phyloP scores from a whole-genome alignment of 257 asterid genomes.

The Solanum bulbocastanum region DNA sequence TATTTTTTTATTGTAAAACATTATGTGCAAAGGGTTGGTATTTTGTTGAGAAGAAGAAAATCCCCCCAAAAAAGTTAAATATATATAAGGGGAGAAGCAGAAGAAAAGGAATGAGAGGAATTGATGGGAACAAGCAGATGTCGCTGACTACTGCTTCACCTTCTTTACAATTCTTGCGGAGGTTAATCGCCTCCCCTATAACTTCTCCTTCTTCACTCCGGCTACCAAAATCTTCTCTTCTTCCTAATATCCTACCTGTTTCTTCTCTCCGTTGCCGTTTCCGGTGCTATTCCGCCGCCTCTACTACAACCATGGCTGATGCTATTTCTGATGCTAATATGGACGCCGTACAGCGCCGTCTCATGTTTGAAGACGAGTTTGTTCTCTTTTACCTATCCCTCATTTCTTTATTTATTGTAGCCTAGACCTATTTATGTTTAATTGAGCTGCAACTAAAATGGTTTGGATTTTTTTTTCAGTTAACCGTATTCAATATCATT shows the following conservation, averaged over 20 bases:
- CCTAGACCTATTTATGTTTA: too few relatives aligned
- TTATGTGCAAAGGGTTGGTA: too few relatives aligned
- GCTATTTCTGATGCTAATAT: constrained; percentile 53
- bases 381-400: background rate
- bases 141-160: constrained; percentile 3
- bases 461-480: background rate
- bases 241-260: background rate
- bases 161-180: constrained; percentile 9
- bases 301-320: constrained; percentile 41
- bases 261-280: background rate
- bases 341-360: constrained; percentile 96
- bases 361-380: constrained; percentile 96
- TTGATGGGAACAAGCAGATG: constrained; percentile 1
- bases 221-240: background rate
- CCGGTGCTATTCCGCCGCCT: constrained; percentile 9
- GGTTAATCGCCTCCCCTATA: constrained; percentile 11
- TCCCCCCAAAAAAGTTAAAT: too few relatives aligned
- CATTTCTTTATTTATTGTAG: background rate
- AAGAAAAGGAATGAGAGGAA: background rate
- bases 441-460: background rate
- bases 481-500: background rate
- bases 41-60: background rate
- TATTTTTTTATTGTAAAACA: too few relatives aligned
- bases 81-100: background rate
- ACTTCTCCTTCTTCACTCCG: constrained; percentile 2